These are phyloP conservation scores for Tricholoma saponaceum DNA, from an alignment of 768 basidiomycete genomes.

Conservation along the genomic window DNA sequence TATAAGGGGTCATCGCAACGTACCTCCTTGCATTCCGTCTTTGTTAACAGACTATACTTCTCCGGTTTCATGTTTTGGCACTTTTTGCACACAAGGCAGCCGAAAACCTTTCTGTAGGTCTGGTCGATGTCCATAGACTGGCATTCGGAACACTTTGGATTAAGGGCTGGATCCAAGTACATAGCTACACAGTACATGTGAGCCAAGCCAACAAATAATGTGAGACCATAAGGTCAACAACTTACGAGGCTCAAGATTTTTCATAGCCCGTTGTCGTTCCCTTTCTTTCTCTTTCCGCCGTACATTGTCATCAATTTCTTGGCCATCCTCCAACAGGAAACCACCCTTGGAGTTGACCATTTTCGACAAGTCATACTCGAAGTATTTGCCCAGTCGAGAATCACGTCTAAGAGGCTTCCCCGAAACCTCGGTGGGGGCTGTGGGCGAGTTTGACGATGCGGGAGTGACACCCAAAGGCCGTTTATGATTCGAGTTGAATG, in stretches of 20 bases:
- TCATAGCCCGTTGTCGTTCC: constrained; percentile 72
- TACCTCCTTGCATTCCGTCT: constrained; percentile 97
- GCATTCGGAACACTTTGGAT: constrained; percentile 87
- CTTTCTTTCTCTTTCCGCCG: constrained; percentile 76
- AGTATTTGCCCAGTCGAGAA: constrained; percentile 83
- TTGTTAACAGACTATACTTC: constrained; percentile 91
- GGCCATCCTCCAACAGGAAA: constrained; percentile 88
- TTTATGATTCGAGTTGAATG: constrained; percentile 67
- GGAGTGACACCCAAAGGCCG: constrained; percentile 59
- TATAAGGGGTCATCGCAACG: constrained; percentile 14
- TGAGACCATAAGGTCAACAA: neutral
- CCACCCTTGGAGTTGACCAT: constrained; percentile 97
- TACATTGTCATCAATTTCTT: constrained; percentile 72
- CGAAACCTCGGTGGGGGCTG: constrained; percentile 46
- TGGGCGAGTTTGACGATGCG: constrained; percentile 58
- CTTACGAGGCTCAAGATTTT: constrained; percentile 74
- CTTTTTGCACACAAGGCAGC: constrained; percentile 79
- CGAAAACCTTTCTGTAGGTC: constrained; percentile 76
- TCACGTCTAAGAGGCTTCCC: constrained; percentile 62
- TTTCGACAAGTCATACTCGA: constrained; percentile 95
- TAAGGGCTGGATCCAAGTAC: constrained; percentile 63
- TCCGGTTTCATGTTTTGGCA: constrained; percentile 91
- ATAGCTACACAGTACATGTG: constrained; percentile 52
- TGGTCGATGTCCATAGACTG: constrained; percentile 86
- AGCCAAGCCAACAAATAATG: neutral